Evolutionary conservation across 2,329 filamentous ascomycete species (phyloP).

Genomic region (Colletotrichum agaves): DNA sequence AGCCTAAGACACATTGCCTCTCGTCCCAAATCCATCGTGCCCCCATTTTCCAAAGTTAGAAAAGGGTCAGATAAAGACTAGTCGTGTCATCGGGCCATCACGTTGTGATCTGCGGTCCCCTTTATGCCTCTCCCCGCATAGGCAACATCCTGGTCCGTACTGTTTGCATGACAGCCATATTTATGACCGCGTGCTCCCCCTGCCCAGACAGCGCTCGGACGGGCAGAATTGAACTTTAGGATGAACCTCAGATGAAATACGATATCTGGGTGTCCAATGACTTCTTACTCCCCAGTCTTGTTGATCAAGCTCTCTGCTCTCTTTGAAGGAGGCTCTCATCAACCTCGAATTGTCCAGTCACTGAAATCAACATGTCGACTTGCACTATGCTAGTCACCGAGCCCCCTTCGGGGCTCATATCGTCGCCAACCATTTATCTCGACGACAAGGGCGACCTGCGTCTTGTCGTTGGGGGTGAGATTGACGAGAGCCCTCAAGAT

Average conservation of each 20-base stretch:
- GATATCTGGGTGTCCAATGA: neutral
- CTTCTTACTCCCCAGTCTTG: neutral
- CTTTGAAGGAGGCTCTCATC: neutral
- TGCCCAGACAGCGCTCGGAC: neutral
- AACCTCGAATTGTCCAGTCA: neutral
- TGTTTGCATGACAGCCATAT: conserved; percentile 6
- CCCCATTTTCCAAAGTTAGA: conserved; percentile 28
- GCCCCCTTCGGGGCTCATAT: conserved; percentile 11
- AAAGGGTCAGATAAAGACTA: conserved; percentile 26
- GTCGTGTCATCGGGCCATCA: conserved; percentile 33
- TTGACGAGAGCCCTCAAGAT: conserved; percentile 23
- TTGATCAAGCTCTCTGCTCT: neutral
- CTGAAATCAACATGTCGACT: conserved; percentile 9
- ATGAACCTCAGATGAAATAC: conserved; percentile 20
- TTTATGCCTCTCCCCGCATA: conserved; percentile 25
- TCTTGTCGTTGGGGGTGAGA: conserved; percentile 21
- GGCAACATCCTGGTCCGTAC: conserved; percentile 22
- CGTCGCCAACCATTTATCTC: conserved; percentile 28
- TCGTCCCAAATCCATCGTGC: conserved; percentile 24
- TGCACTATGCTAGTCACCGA: conserved; percentile 27
- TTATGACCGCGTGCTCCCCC: conserved; percentile 5
- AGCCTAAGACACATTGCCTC: conserved; percentile 5
- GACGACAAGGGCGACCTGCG: conserved; percentile 23
- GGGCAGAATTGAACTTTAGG: conserved; percentile 20
- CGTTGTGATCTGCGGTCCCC: conserved; percentile 31